A percentile compares a stretch with the other conserved stretches of the same genome.
phyloP scores from a whole-genome alignment of 1,139 yeast genomes.

The Suhomyces terraborum region DNA sequence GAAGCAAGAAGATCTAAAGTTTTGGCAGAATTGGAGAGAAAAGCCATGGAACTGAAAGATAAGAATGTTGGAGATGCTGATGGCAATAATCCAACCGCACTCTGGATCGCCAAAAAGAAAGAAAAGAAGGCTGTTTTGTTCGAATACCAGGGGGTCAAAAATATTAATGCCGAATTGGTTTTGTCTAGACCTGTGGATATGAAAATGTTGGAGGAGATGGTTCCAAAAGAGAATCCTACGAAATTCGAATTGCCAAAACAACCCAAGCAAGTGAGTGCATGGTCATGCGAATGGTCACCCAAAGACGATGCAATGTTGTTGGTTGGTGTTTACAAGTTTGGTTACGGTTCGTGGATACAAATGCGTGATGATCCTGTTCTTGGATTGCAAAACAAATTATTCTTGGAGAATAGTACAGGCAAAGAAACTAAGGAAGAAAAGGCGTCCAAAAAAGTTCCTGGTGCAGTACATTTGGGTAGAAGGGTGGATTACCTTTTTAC shows the following conservation, averaged over 20 bases:
- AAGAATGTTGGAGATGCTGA: slow-evolving; percentile 24
- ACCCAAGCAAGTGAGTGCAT: slow-evolving; percentile 83
- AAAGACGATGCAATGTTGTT: slow-evolving; percentile 85
- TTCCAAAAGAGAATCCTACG: slow-evolving; percentile 60
- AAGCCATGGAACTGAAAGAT: slow-evolving; percentile 59
- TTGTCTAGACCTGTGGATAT: slow-evolving; percentile 82
- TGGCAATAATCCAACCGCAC: slow-evolving; percentile 37
- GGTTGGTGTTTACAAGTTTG: slow-evolving; percentile 87
- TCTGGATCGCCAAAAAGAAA: slow-evolving; percentile 63
- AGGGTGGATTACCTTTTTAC: slow-evolving; percentile 84
- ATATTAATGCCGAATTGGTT: slow-evolving; percentile 87
- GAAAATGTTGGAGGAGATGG: slow-evolving; percentile 58
- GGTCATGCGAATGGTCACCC: slow-evolving; percentile 87
- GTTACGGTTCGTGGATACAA: slow-evolving; percentile 94
- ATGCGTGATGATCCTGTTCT: slow-evolving; percentile 94
- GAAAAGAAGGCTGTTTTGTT: slow-evolving; percentile 86
- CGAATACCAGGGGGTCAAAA: slow-evolving; percentile 86
- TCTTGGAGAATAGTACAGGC: slow-evolving; percentile 46
- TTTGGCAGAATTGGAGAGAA: slow-evolving; percentile 60
- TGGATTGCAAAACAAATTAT: slow-evolving; percentile 82
- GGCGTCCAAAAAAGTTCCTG: slow-evolving; percentile 71
- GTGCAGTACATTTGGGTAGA: slow-evolving; percentile 91
- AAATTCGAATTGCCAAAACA: slow-evolving; percentile 57
- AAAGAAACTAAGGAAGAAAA: slow-evolving; percentile 18
- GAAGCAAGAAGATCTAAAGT: slow-evolving; percentile 60